Evolutionary conservation across 2,329 filamentous ascomycete genomes (phyloP).

Genomic region (Cyclaneusma minus): DNA sequence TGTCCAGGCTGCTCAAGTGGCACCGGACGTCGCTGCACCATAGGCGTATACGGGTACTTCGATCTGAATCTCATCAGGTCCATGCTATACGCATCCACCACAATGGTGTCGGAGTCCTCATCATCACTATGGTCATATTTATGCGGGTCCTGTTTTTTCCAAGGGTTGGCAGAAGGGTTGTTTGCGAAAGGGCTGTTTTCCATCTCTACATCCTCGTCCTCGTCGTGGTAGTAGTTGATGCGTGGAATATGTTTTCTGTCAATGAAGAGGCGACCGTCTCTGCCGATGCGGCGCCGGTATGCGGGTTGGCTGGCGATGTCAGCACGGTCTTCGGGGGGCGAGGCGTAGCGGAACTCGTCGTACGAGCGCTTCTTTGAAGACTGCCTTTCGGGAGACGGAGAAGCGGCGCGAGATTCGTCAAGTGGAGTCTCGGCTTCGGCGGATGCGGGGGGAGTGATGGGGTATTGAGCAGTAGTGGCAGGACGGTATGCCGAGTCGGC

Average conservation of each 20-base stretch:
- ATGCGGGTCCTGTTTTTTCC: too few species aligned
- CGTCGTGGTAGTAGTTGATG: slow-evolving; percentile 29
- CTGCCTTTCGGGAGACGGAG: slow-evolving; percentile 13
- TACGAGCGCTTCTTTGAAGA: slow-evolving; percentile 12
- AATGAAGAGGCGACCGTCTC: slow-evolving; percentile 73
- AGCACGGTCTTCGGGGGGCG: slow-evolving; percentile 16
- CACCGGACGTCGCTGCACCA: neutral
- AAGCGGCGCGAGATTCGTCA: slow-evolving; percentile 12
- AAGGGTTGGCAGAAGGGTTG: too few species aligned
- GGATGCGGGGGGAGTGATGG: slow-evolving; percentile 46
- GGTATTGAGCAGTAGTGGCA: slow-evolving; percentile 56
- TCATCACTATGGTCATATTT: slow-evolving; percentile 75
- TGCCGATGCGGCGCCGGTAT: slow-evolving; percentile 72
- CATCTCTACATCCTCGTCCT: slow-evolving; percentile 48
- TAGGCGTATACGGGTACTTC: slow-evolving; percentile 34
- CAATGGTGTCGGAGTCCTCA: slow-evolving; percentile 59
- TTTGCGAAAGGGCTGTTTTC: too few species aligned
- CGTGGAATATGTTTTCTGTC: slow-evolving; percentile 62
- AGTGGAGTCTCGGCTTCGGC: slow-evolving; percentile 18
- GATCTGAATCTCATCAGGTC: slow-evolving; percentile 43
- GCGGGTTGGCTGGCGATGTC: slow-evolving; percentile 30
- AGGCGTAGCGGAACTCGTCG: slow-evolving; percentile 11
- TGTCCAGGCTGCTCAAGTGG: too few species aligned
- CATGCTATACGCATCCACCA: slow-evolving; percentile 56
- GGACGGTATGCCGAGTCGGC: slow-evolving; percentile 51